Evolutionary conservation across 108 stramenopile species (phyloP).

Genomic region (Pseudonitzschia multiseries): DNA sequence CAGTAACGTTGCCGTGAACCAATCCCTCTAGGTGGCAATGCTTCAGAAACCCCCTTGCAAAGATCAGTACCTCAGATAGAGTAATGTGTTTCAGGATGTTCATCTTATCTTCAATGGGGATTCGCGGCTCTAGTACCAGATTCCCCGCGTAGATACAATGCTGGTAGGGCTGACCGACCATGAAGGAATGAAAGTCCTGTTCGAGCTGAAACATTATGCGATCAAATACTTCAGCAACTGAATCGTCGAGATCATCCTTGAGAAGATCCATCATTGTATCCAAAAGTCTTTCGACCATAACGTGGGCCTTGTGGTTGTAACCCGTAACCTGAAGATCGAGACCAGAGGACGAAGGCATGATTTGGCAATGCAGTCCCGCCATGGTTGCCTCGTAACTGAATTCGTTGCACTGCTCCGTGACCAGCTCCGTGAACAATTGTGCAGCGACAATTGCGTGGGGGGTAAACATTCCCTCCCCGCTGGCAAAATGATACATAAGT

Average conservation of each 20-base stretch:
- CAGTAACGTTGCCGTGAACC: conserved; percentile 71
- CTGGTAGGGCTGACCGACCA: conserved; percentile 65
- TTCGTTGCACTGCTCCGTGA: conserved; percentile 61
- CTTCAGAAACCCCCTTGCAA: conserved; percentile 42
- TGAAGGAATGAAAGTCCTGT: conserved; percentile 50
- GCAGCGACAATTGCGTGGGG: conserved; percentile 33
- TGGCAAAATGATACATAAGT: conserved; percentile 39
- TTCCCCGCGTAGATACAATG: conserved; percentile 63
- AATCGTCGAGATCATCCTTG: conserved; percentile 8
- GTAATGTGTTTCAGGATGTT: conserved; percentile 32
- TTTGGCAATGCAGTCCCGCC: conserved; percentile 56
- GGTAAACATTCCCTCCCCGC: neutral
- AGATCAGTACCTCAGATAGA: conserved; percentile 37
- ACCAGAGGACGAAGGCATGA: conserved; percentile 26
- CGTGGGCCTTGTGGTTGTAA: conserved; percentile 77
- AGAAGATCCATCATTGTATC: conserved; percentile 29
- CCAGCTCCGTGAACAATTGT: conserved; percentile 43
- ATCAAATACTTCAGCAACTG: conserved; percentile 46
- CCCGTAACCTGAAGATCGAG: conserved; percentile 60
- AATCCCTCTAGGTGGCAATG: conserved; percentile 51
- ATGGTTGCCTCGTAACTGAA: conserved; percentile 68
- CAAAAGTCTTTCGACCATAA: conserved; percentile 58
- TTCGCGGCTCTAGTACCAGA: conserved; percentile 51
- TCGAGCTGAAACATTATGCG: conserved; percentile 54
- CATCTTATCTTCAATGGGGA: conserved; percentile 49